A percentile compares a stretch with the other conserved stretches of the same genome.
Evolutionary conservation across 2,329 filamentous ascomycete genomes (phyloP).

Genomic region (Fusarium begoniae): DNA sequence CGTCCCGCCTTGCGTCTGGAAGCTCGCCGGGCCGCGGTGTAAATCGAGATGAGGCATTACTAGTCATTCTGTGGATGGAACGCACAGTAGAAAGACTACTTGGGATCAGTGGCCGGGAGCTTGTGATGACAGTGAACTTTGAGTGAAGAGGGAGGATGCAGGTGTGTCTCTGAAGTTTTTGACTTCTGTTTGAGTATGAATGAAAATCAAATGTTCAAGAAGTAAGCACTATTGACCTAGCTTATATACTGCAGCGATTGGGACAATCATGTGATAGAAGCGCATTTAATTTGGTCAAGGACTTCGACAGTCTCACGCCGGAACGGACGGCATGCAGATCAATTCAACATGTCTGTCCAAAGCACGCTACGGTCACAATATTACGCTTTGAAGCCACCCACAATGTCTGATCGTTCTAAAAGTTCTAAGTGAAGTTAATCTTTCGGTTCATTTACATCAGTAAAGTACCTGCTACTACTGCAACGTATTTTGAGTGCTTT

Average conservation of each 20-base stretch:
- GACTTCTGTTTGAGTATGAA: too few species aligned
- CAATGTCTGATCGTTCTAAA: not conserved
- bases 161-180: accelerated
- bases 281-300: accelerated
- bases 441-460: accelerated
- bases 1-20: not conserved
- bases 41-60: not conserved
- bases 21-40: not conserved
- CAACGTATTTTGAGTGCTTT: not conserved
- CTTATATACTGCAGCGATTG: not conserved
- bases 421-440: not conserved
- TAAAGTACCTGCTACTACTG: accelerated
- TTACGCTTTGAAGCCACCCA: not conserved
- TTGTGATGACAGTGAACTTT: not conserved
- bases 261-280: not conserved
- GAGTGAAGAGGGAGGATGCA: accelerated
- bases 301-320: not conserved
- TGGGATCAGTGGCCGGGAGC: accelerated
- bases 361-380: accelerated
- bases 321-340: not conserved
- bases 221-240: too few species aligned
- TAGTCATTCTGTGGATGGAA: not conserved
- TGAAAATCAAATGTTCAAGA: not conserved
- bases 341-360: not conserved
- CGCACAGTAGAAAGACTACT: not conserved